Base-by-base conservation (phyloP, 805 yeast species). In the Myxozyma geophila region DNA sequence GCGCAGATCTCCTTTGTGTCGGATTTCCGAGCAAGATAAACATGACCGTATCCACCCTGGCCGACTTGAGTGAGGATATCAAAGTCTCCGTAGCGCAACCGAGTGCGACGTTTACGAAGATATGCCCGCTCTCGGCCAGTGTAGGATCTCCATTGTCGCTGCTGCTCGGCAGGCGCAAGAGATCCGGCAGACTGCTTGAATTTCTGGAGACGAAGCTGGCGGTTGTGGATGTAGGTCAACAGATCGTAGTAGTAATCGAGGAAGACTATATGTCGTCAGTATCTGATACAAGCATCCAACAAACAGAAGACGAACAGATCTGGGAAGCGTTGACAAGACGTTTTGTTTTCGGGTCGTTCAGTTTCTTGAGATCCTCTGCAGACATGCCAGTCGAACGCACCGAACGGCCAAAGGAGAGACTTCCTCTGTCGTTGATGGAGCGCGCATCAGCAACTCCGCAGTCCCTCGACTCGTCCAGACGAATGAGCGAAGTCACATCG, bases 31-130 rank as follows among this genome's bases (percentile, higher is more conserved):
- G 99, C 98, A 67, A 95, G 79, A 72, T 90, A 95, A n/a, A 95
- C 99, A 77, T 95, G 98, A 28, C 99, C 99, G 74, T 95, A 95
- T 2, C 99, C 99, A 73, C 99, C 99, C 79, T 95, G 99, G 13
- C 99, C 99, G 39, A 95, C 98, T 79, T 95, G 99, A 0, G 99
- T 95, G 69, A 95, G 88, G 81, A 93, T 90, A 74, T 92, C 96
- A 74, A 95, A 95, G 76, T 95, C 99, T 70, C 92, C 92, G 74
- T 92, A 95, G 74, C 88, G 90, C 41, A 98, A 96, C 76, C 91
- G 90, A 63, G 91, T 81, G 74, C 99, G 84, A 73, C 98, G 84
- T 74, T 91, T 91, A 70, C 99, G 84, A 71, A 95, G 80, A 55
- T 86, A 82, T 8, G 90, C 90, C 51, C 96, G 82, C 76, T 95